These are phyloP conservation scores for Pythium aquatile DNA, from an alignment of 352 stramenopile species.

Conservation along the genomic window DNA sequence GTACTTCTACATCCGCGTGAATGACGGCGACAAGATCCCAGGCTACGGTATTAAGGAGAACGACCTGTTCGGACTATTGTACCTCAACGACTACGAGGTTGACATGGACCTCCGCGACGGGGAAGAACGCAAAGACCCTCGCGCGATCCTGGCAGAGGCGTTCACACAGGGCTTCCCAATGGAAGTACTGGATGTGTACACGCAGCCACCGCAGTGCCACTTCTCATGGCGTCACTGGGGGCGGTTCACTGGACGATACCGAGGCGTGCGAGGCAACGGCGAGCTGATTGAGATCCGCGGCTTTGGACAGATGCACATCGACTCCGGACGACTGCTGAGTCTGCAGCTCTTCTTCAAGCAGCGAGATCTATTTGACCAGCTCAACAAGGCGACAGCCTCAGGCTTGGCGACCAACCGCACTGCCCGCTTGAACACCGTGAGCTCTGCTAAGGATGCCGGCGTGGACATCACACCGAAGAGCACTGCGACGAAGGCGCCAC, in stretches of 20 bases:
- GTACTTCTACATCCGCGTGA: constrained; percentile 71
- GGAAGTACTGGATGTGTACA: constrained; percentile 79
- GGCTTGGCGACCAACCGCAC: constrained; percentile 18
- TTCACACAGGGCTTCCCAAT: constrained; percentile 78
- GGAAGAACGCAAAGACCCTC: constrained; percentile 47
- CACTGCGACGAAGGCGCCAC: not conserved
- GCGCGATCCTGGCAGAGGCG: constrained; percentile 53
- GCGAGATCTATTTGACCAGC: constrained; percentile 50
- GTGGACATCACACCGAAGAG: not conserved
- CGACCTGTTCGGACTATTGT: constrained; percentile 71
- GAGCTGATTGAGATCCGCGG: constrained; percentile 58
- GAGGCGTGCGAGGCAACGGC: constrained; percentile 60
- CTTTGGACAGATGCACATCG: constrained; percentile 69
- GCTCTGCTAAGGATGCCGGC: constrained; percentile 13
- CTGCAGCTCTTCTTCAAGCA: constrained; percentile 71
- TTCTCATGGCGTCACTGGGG: constrained; percentile 84
- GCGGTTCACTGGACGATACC: constrained; percentile 62
- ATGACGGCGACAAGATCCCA: constrained; percentile 49
- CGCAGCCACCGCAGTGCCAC: constrained; percentile 68
- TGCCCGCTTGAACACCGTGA: constrained; percentile 8
- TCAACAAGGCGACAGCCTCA: constrained; percentile 32
- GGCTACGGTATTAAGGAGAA: constrained; percentile 47
- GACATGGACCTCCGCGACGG: constrained; percentile 33
- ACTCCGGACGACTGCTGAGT: constrained; percentile 46
- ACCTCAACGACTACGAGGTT: constrained; percentile 41